Conservation (phyloP, 805 yeast genomes). For the Cephaloascus fragrans region DNA sequence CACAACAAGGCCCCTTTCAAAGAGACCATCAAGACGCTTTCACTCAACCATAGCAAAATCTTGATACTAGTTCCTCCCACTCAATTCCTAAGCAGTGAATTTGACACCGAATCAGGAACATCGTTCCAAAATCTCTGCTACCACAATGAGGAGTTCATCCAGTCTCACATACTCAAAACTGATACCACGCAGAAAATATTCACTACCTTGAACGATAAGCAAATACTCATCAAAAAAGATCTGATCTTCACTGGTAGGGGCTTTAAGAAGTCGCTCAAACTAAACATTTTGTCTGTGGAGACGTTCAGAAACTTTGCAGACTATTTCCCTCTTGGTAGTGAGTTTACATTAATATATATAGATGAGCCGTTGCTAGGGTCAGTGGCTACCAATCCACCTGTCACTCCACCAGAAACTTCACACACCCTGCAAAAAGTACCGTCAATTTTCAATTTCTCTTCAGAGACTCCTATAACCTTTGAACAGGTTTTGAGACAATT, state of each 20-base stretch:
- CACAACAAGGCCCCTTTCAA: constrained; percentile 31
- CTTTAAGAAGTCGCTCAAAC: constrained; percentile 33
- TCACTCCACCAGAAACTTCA: too few species aligned
- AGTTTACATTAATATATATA: constrained; percentile 47
- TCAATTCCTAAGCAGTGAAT: constrained; percentile 26
- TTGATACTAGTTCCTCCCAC: constrained; percentile 60
- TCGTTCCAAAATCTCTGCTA: constrained; percentile 44
- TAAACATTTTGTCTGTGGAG: constrained; percentile 33
- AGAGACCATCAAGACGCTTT: constrained; percentile 32
- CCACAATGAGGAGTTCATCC: constrained; percentile 44
- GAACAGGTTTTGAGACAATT: constrained; percentile 26
- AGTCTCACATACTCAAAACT: constrained; percentile 45
- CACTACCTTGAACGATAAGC: constrained; percentile 46
- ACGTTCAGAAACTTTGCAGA: constrained; percentile 47
- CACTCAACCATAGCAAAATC: constrained; percentile 37
- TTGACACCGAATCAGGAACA: constrained; percentile 24
- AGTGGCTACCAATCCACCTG: background rate
- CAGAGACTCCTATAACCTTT: constrained; percentile 11
- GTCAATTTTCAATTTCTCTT: background rate
- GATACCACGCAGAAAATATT: constrained; percentile 33
- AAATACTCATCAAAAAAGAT: constrained; percentile 46
- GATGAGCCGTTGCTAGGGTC: constrained; percentile 46
- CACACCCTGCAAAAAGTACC: too few species aligned
- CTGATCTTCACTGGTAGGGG: constrained; percentile 48
- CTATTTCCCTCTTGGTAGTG: constrained; percentile 47